These are phyloP conservation scores for Podaxis sp. DNA, from an alignment of 768 basidiomycete species.

Conservation along the genomic window DNA sequence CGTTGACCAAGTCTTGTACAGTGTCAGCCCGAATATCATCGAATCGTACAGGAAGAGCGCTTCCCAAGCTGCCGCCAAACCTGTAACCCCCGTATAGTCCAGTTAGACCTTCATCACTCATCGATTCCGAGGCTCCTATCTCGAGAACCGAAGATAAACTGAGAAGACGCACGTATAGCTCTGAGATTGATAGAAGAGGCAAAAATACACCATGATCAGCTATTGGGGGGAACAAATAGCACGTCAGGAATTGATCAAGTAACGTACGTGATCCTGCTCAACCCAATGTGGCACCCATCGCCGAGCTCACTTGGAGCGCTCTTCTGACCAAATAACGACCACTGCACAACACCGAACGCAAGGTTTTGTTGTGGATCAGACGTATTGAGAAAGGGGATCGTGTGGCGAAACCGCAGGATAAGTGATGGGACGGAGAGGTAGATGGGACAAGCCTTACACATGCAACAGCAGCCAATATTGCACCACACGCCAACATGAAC, in stretches of 20 bases:
- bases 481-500: conserved; percentile 32
- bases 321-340: conserved; percentile 42
- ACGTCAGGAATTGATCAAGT: neutral
- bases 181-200: neutral
- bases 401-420: too few species aligned
- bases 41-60: conserved; percentile 49
- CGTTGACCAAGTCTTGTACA: conserved; percentile 43
- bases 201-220: neutral
- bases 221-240: neutral
- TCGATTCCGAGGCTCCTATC: neutral
- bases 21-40: conserved; percentile 45
- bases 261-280: conserved; percentile 30
- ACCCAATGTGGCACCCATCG: conserved; percentile 36
- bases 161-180: conserved; percentile 15
- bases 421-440: neutral
- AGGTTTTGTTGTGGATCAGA: neutral
- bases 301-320: conserved; percentile 21
- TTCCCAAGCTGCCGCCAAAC: conserved; percentile 45
- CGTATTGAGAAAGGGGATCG: too few species aligned
- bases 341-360: conserved; percentile 29
- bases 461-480: conserved; percentile 29
- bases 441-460: conserved; percentile 31
- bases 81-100: conserved; percentile 18
- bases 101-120: neutral
- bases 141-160: neutral